Evolutionary conservation across 768 basidiomycete genomes (phyloP).

Genomic region (Pleurotus sapidus): DNA sequence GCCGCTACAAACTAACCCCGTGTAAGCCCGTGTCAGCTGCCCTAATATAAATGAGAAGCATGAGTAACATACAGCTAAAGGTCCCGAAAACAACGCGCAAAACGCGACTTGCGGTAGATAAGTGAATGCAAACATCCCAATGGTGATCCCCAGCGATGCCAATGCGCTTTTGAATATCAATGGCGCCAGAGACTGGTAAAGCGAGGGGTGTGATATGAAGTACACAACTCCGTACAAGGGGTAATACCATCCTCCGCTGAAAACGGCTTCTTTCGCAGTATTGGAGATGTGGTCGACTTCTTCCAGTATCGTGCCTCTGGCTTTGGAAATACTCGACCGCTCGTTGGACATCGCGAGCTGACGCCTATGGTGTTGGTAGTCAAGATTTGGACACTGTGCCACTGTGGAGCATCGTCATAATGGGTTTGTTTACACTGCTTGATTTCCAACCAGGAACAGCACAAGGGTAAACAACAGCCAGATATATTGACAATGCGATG

Average conservation of each 20-base stretch:
- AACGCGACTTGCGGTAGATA: constrained; percentile 69
- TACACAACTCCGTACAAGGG: constrained; percentile 34
- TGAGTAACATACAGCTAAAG: constrained; percentile 38
- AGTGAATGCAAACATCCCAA: constrained; percentile 50
- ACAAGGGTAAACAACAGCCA: too few relatives aligned
- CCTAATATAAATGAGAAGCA: neutral
- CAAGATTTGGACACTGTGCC: too few relatives aligned
- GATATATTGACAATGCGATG: too few relatives aligned
- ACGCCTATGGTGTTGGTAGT: neutral
- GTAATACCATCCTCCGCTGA: constrained; percentile 36
- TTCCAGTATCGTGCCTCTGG: neutral
- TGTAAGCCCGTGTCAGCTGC: neutral
- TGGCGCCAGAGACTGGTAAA: constrained; percentile 32
- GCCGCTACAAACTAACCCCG: constrained; percentile 40
- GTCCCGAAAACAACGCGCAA: constrained; percentile 60
- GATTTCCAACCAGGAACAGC: too few relatives aligned
- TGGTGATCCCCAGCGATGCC: constrained; percentile 36
- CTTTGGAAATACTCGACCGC: neutral
- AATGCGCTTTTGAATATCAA: constrained; percentile 35
- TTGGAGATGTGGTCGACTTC: neutral
- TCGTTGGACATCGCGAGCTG: neutral
- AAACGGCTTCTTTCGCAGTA: constrained; percentile 25
- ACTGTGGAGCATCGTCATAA: neutral
- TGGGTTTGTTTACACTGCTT: neutral
- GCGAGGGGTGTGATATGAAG: constrained; percentile 30